Conservation (phyloP, 805 yeast genomes). For the Myxozyma lipomycoides region DNA sequence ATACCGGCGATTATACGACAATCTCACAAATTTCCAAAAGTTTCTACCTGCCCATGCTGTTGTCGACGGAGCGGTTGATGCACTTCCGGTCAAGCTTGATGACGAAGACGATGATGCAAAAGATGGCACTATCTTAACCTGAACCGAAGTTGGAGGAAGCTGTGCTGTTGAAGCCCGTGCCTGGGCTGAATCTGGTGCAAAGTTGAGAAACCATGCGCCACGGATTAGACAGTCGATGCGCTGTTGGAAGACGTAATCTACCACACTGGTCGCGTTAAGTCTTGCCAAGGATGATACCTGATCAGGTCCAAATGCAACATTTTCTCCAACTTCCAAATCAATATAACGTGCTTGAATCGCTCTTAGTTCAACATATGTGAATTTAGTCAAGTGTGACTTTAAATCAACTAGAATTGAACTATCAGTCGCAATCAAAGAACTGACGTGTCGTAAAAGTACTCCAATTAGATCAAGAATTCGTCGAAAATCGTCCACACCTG, state of each 20-base stretch:
- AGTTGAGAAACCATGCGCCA: constrained; percentile 17
- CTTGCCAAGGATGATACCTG: constrained; percentile 5
- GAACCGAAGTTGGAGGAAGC: not conserved
- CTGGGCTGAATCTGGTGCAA: not conserved
- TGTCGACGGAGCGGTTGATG: not conserved
- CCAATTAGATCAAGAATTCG: constrained; percentile 8
- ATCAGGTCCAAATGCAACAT: constrained; percentile 2
- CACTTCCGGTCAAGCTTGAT: not conserved
- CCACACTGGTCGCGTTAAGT: constrained; percentile 3
- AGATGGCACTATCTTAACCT: not conserved
- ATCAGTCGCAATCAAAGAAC: not conserved
- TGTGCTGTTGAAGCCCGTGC: not conserved
- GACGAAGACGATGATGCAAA: not conserved
- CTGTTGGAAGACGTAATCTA: constrained; percentile 10
- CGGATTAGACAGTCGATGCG: constrained; percentile 8
- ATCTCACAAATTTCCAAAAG: constrained; percentile 2
- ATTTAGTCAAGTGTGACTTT: not conserved
- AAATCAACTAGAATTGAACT: not conserved
- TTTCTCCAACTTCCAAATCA: not conserved
- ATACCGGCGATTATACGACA: constrained; percentile 5
- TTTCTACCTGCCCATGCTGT: not conserved
- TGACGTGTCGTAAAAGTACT: constrained; percentile 5
- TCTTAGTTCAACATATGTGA: constrained; percentile 7
- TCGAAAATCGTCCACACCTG: not conserved
- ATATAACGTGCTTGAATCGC: constrained; percentile 9